Conservation (phyloP, 257 asterid species). For the Ilex aquifolium region DNA sequence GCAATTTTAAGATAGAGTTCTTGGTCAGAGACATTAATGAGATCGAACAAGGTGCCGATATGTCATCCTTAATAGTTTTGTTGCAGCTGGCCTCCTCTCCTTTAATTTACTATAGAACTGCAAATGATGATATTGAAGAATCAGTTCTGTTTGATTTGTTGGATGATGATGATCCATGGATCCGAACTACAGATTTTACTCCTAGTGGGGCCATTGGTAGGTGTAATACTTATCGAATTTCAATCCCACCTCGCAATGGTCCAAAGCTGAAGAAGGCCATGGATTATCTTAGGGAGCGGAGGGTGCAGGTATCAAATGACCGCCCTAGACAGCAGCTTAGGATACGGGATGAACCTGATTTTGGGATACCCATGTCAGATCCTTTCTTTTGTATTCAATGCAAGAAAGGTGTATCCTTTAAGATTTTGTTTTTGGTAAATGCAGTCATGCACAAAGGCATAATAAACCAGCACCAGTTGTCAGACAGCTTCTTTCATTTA, state of each 20-base stretch:
- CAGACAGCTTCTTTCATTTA: conserved; percentile 39
- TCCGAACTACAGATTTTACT: conserved; percentile 75
- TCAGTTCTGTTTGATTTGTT: conserved; percentile 65
- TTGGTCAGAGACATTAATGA: conserved; percentile 54
- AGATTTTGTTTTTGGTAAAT: conserved; percentile 62
- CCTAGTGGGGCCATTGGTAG: conserved; percentile 78
- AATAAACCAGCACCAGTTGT: conserved; percentile 75
- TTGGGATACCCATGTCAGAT: conserved; percentile 42
- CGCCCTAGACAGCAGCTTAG: conserved; percentile 10
- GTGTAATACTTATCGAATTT: conserved; percentile 62
- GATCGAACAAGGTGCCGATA: conserved; percentile 33
- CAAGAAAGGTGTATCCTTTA: conserved; percentile 42
- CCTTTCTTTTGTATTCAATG: conserved; percentile 60
- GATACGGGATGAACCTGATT: conserved; percentile 52
- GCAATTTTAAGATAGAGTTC: conserved; percentile 71
- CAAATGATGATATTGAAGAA: conserved; percentile 76
- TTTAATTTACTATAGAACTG: conserved; percentile 61
- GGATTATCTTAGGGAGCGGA: conserved; percentile 34
- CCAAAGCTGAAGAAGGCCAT: conserved; percentile 33
- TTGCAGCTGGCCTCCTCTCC: conserved; percentile 76
- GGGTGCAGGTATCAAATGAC: conserved; percentile 30
- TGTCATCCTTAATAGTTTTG: conserved; percentile 32
- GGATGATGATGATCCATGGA: conserved; percentile 98
- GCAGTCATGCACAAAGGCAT: conserved; percentile 77
- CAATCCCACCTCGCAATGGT: conserved; percentile 49